phyloP scores from a whole-genome alignment of 345 rosid species.

The Eucalyptus fibrosa region DNA sequence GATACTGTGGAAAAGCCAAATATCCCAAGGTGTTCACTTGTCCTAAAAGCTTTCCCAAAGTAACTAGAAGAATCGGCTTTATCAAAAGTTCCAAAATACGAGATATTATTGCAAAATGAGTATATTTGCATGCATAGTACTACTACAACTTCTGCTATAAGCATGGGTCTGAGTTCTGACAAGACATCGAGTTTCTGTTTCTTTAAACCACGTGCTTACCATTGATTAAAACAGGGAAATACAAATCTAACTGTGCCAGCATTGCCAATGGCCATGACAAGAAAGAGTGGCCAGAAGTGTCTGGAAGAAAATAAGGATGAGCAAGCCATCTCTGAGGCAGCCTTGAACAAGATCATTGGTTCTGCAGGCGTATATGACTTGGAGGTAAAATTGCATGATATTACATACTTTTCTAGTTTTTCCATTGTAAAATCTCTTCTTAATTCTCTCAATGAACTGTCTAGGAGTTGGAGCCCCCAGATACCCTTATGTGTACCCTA shows the following conservation, averaged over 20 bases:
- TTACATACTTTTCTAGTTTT: not conserved
- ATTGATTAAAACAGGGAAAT: conserved; percentile 16
- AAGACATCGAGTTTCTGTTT: not conserved
- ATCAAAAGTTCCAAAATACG: not conserved
- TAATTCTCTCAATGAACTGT: not conserved
- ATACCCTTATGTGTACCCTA: conserved; percentile 30
- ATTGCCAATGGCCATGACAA: conserved; percentile 27
- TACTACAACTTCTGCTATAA: not conserved
- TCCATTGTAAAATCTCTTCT: not conserved
- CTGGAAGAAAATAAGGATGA: conserved; percentile 33
- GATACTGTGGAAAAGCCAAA: not conserved
- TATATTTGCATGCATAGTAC: not conserved
- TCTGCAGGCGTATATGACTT: conserved; percentile 37
- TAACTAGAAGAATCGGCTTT: not conserved
- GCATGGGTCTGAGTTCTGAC: not conserved
- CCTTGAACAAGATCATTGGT: conserved; percentile 43
- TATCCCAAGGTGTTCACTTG: not conserved
- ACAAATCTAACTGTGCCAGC: conserved; percentile 11
- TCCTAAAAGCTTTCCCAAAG: not conserved
- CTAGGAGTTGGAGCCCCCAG: conserved; percentile 62
- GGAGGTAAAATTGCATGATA: conserved; percentile 9
- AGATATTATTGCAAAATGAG: not conserved
- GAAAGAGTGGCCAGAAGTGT: conserved; percentile 16
- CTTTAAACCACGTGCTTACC: not conserved
- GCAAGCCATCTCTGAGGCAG: conserved; percentile 32